These are phyloP conservation scores for Saccharomycopsis fibuligera DNA, from an alignment of 805 yeast genomes.

Conservation along the genomic window DNA sequence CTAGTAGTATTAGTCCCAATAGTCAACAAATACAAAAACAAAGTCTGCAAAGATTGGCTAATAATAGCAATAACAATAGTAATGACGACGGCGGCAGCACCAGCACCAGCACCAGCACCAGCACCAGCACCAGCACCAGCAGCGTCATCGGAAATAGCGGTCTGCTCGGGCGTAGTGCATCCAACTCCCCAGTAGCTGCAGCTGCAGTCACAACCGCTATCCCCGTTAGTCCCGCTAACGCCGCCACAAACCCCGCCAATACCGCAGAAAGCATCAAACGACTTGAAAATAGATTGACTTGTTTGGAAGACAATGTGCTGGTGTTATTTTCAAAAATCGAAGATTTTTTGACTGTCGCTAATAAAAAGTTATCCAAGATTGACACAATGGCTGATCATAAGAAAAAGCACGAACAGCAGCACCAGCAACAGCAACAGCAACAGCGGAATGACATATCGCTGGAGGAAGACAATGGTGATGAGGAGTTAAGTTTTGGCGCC, in stretches of 20 bases:
- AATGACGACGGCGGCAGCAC: background rate
- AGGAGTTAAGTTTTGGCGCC: background rate
- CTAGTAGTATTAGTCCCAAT: background rate
- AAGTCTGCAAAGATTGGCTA: background rate
- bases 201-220: background rate
- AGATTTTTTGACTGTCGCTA: background rate
- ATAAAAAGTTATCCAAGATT: background rate
- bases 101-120: background rate
- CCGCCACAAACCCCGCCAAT: background rate
- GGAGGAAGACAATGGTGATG: no score
- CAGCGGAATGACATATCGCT: no score
- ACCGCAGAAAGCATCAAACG: background rate
- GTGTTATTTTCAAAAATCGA: slow-evolving; percentile 4
- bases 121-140: background rate
- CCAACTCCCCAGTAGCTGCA: background rate
- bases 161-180: no score
- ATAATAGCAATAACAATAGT: background rate
- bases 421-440: no score
- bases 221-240: background rate
- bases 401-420: no score
- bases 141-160: no score
- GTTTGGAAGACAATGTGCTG: slow-evolving; percentile 2
- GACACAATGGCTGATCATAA: background rate
- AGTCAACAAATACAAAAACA: background rate
- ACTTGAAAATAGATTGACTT: slow-evolving; percentile 2